These are phyloP conservation scores for Suhomyces maxii DNA, from an alignment of 1,139 yeast species.

Conservation along the genomic window DNA sequence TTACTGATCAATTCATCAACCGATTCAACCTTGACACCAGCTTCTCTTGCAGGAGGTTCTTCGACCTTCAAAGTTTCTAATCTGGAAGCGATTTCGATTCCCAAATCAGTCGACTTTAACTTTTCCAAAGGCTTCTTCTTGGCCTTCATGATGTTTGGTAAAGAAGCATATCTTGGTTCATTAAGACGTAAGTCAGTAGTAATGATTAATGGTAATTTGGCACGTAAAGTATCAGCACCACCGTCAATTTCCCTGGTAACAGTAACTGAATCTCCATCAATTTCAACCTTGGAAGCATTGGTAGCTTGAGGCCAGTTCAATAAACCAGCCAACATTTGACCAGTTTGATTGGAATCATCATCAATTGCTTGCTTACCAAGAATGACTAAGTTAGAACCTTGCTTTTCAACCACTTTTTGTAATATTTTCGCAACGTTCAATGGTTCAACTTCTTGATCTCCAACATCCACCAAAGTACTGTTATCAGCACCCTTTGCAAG, in stretches of 20 bases:
- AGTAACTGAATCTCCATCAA: constrained; percentile 59
- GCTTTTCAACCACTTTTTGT: constrained; percentile 67
- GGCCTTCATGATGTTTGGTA: constrained; percentile 97
- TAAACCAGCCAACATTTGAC: constrained; percentile 93
- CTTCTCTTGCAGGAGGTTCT: constrained; percentile 81
- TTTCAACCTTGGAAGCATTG: constrained; percentile 83
- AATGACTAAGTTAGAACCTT: constrained; percentile 73
- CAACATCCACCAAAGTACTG: constrained; percentile 79
- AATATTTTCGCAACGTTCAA: constrained; percentile 85
- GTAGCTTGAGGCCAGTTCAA: constrained; percentile 98
- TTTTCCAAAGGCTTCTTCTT: constrained; percentile 90
- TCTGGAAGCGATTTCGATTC: constrained; percentile 62
- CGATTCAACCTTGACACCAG: constrained; percentile 75
- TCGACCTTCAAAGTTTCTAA: constrained; percentile 70
- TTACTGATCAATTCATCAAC: constrained; percentile 83
- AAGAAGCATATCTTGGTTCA: constrained; percentile 89
- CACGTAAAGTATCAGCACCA: constrained; percentile 81
- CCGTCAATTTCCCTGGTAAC: constrained; percentile 95
- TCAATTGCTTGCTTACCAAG: constrained; percentile 97
- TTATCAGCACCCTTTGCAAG: constrained; percentile 93
- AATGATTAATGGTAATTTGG: constrained; percentile 79
- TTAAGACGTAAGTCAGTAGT: constrained; percentile 93
- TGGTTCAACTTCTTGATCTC: constrained; percentile 80
- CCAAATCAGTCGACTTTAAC: constrained; percentile 68
- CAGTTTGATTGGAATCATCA: constrained; percentile 94